A percentile compares a stretch with the other conserved stretches of the same genome.
Conservation (phyloP, 2,329 filamentous ascomycete species). For the Aspergillus bombycis region DNA sequence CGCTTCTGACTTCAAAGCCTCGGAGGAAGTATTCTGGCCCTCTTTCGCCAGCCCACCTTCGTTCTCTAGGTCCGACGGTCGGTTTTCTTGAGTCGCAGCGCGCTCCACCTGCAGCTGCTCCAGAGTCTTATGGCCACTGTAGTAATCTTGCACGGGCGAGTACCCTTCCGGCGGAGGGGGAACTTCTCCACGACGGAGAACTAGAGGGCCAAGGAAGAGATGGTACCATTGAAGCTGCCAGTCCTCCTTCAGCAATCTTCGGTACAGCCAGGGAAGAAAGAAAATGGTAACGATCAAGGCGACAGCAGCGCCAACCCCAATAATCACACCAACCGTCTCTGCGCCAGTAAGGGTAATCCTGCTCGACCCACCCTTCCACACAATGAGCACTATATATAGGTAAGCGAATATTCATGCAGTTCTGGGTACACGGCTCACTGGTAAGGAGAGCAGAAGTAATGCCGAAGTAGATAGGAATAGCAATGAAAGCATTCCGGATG, state of each 20-base stretch:
- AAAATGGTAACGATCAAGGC: slow-evolving; percentile 11
- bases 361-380: slow-evolving; percentile 23
- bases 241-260: slow-evolving; percentile 17
- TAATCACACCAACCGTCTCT: slow-evolving; percentile 17
- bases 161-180: slow-evolving; percentile 13
- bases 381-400: slow-evolving; percentile 20
- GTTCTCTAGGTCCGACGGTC: slow-evolving; percentile 1
- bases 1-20: neutral
- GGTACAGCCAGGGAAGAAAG: slow-evolving; percentile 22
- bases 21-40: slow-evolving; percentile 1
- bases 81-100: slow-evolving; percentile 6
- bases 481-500: slow-evolving; percentile 15
- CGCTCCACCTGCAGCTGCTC: slow-evolving; percentile 20
- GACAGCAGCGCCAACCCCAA: slow-evolving; percentile 19
- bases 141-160: slow-evolving; percentile 18
- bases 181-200: slow-evolving; percentile 20
- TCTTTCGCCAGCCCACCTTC: neutral
- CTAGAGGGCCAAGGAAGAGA: slow-evolving; percentile 18
- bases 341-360: slow-evolving; percentile 17
- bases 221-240: slow-evolving; percentile 20
- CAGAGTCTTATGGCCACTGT: slow-evolving; percentile 25
- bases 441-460: slow-evolving; percentile 21
- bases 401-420: neutral
- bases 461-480: slow-evolving; percentile 21
- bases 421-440: slow-evolving; percentile 7